Evolutionary conservation across 441 rosid genomes (phyloP), one percentile per base, ranked within the genome.

Genomic region (Populus hybrid): DNA sequence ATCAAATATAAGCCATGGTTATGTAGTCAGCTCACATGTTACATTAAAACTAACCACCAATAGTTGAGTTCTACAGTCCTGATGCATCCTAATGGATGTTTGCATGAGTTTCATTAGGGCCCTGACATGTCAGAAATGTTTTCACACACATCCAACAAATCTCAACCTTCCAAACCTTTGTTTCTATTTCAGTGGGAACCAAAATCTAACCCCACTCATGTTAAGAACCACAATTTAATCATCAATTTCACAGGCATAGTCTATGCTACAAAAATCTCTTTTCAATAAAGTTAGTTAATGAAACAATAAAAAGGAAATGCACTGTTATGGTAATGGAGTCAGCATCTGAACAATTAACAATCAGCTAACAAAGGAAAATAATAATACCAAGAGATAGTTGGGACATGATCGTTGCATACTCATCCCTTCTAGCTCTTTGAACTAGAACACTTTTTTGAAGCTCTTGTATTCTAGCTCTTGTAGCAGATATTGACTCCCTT

Each of bases 381-480:
- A 67, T 35, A 77, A 42, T 80, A 94, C 98, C 92, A 70, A 80
- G 74, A 77, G 86, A 78, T 69, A 90, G 88, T 71, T 85, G 88
- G 63, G 91, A 90, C 84, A 92, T 70, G 54, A 88, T 80, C 46
- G 82, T 81, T 40, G 82, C 81, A 77, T 69, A 85, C 38, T 91
- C 89, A 80, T 91, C 95, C 87, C 85, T 89, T 83, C 86, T 86
- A 57, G 88, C 85, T 78, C 81, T 89, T 73, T 88, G 93, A 76
- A 83, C 74, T 79, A 86, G 89, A 75, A 87, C 63, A 76, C 71
- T 81, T 78, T 84, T 86, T 84, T 85, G 80, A 79, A 91, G 94
- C 69, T 84, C 87, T 79, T 88, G 87, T 35, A 88, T 74, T 81
- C 89, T 85, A 75, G 88, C 84, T 70, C 88, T 89, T 32, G 82